phyloP scores from a whole-genome alignment of 148 eudicot species.

The Vaccinium myrtillus region DNA sequence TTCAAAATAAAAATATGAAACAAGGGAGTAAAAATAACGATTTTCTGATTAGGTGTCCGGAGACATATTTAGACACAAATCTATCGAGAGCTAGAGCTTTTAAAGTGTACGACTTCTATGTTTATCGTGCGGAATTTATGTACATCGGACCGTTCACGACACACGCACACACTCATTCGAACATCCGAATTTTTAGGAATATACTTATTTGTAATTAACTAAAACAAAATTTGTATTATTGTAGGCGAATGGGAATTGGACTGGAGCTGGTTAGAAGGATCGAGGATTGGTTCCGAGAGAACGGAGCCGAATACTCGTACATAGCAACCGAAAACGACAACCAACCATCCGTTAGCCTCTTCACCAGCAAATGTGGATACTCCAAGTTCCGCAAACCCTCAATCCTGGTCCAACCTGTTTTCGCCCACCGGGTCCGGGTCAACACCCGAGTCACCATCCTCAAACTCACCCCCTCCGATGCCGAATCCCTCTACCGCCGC shows the following conservation, averaged over 20 bases:
- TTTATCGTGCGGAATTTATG: no score
- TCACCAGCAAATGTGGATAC: conserved; percentile 75
- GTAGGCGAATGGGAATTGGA: conserved; percentile 86
- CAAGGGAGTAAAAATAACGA: no score
- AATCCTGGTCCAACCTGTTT: conserved; percentile 81
- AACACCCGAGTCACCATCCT: conserved; percentile 37
- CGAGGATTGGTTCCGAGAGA: conserved; percentile 77
- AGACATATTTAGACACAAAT: no score
- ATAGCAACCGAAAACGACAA: conserved; percentile 86
- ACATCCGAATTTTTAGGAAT: not conserved
- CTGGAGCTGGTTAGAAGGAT: conserved; percentile 55
- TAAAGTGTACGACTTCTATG: no score
- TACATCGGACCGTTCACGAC: not conserved
- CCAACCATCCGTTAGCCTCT: conserved; percentile 64
- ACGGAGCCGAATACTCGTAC: conserved; percentile 79
- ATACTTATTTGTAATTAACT: not conserved
- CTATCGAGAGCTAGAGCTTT: no score
- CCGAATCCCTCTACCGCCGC: conserved; percentile 72
- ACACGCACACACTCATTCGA: not conserved
- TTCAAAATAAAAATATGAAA: no score
- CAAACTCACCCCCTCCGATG: conserved; percentile 54
- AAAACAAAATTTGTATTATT: not conserved
- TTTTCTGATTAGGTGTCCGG: no score
- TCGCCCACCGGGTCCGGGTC: conserved; percentile 59
- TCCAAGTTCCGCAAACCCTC: conserved; percentile 91